Percentiles rank a stretch among this genome's conserved stretches.
These are phyloP conservation scores for Fistulinella prunicolor DNA, from an alignment of 768 basidiomycete species.

Conservation along the genomic window DNA sequence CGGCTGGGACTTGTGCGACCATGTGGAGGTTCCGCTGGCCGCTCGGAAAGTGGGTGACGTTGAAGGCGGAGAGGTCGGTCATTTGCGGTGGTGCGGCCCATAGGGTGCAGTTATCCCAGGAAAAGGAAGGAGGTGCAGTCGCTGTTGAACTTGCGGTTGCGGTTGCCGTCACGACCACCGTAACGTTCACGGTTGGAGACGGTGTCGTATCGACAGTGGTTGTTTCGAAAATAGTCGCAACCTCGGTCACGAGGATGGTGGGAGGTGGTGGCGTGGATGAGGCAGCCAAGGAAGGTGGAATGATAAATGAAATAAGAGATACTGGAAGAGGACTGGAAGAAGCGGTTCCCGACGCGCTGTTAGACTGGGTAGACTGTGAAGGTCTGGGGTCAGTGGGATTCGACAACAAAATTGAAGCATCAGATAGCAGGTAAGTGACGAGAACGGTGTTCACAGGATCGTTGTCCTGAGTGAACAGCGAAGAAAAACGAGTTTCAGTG, in stretches of 20 bases:
- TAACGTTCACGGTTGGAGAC: no score
- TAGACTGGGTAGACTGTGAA: no score
- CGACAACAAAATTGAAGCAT: no score
- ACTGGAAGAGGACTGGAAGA: no score
- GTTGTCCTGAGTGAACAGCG: no score
- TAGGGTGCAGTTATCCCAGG: slow-evolving; percentile 24
- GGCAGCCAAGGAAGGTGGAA: not conserved
- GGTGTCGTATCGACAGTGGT: slow-evolving; percentile 5
- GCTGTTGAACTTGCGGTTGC: no score
- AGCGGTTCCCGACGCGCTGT: no score
- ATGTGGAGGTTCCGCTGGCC: slow-evolving; percentile 55
- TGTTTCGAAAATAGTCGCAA: no score
- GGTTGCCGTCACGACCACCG: slow-evolving; percentile 2
- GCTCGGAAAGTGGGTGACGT: slow-evolving; percentile 52
- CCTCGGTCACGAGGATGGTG: slow-evolving; percentile 9
- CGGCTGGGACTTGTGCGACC: slow-evolving; percentile 42
- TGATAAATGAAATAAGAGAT: not conserved
- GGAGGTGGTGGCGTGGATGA: not conserved
- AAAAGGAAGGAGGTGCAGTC: not conserved
- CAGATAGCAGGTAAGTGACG: no score
- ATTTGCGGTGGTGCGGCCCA: slow-evolving; percentile 56
- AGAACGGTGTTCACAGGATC: no score
- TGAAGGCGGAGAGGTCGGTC: slow-evolving; percentile 59
- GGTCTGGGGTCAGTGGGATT: no score
- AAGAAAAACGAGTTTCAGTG: no score